phyloP scores from a whole-genome alignment of 176 grass and related monocot species.

The Typha latifolia region DNA sequence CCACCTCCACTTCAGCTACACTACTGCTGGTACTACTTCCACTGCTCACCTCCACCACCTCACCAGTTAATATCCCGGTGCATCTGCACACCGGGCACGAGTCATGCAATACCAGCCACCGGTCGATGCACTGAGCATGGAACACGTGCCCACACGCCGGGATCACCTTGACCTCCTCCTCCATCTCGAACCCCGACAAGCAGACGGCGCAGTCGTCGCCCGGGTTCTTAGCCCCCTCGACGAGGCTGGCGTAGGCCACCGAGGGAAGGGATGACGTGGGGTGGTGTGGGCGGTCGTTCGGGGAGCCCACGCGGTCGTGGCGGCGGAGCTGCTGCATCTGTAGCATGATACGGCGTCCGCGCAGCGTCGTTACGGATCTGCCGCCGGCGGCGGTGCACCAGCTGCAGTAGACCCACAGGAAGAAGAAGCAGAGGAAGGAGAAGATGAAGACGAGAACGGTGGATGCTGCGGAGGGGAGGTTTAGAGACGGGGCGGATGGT shows the following conservation, averaged over 20 bases:
- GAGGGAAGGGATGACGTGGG: slow-evolving; percentile 22
- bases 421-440: slow-evolving; percentile 3
- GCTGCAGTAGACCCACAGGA: slow-evolving; percentile 1
- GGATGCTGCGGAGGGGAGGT: neutral
- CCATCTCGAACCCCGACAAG: slow-evolving; percentile 40
- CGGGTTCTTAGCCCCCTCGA: slow-evolving; percentile 3
- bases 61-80: neutral
- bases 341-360: slow-evolving; percentile 17
- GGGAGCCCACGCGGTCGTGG: neutral
- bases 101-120: slow-evolving; percentile 48
- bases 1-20: neutral
- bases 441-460: neutral
- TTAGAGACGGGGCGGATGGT: neutral
- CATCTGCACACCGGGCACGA: slow-evolving; percentile 62
- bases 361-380: neutral
- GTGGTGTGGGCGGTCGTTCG: slow-evolving; percentile 1
- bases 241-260: slow-evolving; percentile 14
- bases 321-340: neutral
- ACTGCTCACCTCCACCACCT: too few relatives aligned
- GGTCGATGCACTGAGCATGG: slow-evolving; percentile 60
- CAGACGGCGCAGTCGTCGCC: slow-evolving; percentile 50
- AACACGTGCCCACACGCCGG: slow-evolving; percentile 54
- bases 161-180: slow-evolving; percentile 53
- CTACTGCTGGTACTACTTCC: neutral
- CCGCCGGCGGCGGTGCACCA: neutral